These are phyloP conservation scores for Pestalotiopsis sp. DNA, from an alignment of 2,329 filamentous ascomycete species.

Conservation along the genomic window DNA sequence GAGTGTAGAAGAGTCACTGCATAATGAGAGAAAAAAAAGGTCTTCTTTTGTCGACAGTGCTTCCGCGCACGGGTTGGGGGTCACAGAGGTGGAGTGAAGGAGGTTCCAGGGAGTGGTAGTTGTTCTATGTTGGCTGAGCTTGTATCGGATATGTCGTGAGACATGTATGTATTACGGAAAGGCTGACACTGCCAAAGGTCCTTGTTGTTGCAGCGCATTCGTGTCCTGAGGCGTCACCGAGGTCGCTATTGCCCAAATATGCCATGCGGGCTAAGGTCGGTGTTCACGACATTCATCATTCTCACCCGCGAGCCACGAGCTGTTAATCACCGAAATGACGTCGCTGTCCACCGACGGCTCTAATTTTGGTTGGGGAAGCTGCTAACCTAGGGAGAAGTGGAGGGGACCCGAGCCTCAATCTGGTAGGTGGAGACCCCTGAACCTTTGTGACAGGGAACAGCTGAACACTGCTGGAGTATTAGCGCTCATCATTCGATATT, in stretches of 20 bases:
- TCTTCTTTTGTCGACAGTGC: not conserved
- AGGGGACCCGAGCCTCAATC: conserved; percentile 4
- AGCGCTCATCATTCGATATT: not conserved
- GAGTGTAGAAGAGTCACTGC: not conserved
- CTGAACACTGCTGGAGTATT: not conserved
- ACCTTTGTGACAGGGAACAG: not conserved
- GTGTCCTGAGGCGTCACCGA: not conserved
- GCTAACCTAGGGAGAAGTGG: not conserved
- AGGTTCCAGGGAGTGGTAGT: not conserved
- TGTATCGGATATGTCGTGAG: not conserved
- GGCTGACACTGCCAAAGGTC: not conserved
- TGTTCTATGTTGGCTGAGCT: not conserved
- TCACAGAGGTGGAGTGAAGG: not conserved
- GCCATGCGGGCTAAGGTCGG: not conserved
- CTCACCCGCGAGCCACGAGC: not conserved
- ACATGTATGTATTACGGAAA: not conserved
- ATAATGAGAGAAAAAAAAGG: not conserved
- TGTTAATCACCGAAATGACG: conserved; percentile 4
- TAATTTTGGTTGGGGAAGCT: not conserved
- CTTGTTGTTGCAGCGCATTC: not conserved
- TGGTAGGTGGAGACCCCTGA: not conserved
- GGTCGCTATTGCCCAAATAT: not conserved
- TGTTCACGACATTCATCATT: not conserved
- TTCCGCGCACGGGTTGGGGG: no score
- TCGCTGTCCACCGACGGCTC: not conserved